Conservation (phyloP, 257 asterid genomes). For the Solanum pimpinellifolium region DNA sequence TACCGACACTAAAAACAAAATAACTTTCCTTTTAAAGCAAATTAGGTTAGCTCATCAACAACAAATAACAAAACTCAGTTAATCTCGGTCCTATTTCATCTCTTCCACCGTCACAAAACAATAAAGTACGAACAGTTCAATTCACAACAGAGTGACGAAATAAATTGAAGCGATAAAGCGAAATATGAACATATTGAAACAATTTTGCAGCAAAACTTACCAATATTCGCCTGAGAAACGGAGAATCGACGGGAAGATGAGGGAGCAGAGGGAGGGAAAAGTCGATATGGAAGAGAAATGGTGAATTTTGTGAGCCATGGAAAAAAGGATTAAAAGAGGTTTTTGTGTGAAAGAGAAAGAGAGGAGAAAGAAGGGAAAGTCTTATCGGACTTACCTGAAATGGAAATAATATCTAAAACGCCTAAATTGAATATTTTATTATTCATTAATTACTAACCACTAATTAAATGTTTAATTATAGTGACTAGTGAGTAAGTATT, state of each 20-base stretch:
- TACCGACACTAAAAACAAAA: not conserved
- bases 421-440: not conserved
- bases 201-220: not conserved
- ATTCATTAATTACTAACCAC: not conserved
- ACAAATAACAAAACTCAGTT: not conserved
- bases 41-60: not conserved
- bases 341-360: not conserved
- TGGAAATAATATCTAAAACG: constrained; percentile 4
- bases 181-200: not conserved
- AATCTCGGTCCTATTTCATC: not conserved
- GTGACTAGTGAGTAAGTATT: no score
- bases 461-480: not conserved
- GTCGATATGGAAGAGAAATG: not conserved
- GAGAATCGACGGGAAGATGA: not conserved
- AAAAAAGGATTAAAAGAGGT: not conserved
- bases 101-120: not conserved
- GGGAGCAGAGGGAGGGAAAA: not conserved
- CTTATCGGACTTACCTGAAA: constrained; percentile 20
- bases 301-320: constrained; percentile 10
- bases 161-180: not conserved
- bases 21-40: not conserved
- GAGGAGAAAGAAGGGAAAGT: not conserved
- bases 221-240: not conserved
- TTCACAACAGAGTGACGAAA: not conserved
- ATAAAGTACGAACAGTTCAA: not conserved